Base-by-base conservation (phyloP, 768 basidiomycete genomes). In the Gymnopilus junonius region DNA sequence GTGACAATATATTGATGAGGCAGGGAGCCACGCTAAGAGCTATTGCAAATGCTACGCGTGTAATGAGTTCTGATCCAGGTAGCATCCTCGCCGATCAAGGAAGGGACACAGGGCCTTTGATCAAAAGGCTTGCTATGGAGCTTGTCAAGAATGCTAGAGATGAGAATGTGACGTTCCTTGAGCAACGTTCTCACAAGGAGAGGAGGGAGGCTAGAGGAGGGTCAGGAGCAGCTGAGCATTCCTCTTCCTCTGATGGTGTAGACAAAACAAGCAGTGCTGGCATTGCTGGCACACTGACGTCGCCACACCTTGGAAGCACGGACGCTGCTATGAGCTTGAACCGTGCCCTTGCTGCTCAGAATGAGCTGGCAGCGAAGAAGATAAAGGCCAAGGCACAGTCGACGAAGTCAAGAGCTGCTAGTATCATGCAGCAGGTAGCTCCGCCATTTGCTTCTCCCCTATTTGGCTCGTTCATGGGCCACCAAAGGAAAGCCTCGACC, bases 51-150 rank as follows among this genome's bases (percentile, higher is more conserved):
- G 92, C 93, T 1, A 94, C 90, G 1, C 86, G 93, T 3, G 89
- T 94, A n/a, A 94, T 95, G 92, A 91, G 91, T 0, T 82, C 86
- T 2, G 92, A 92, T 67, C 84, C 93, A 0, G 79, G 83, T 12
- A 92, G 91, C 66, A 85, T 95, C 59, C 83, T 95, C 10, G 82
- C 84, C 0, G 90, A 94, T 72, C 83, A 87, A 61, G 92, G 90
- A 0, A 78, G 73, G 3, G 91, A 90, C 10, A 87, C 88, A 0
- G 80, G 84, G 8, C 77, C 82, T 0, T 76, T 91, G n/a, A 80
- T 94, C 37, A 82, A 84, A 1, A 74, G 75, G 27, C 80, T 93
- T 2, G 93, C 93, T 0, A 78, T 90, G 59, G 83, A 86, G 40
- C 83, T 95, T 14, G 83, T 94, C 32, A 80, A 79, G 63, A 85